Percentiles rank a stretch among this genome's conserved stretches.
These are phyloP conservation scores for Pisolithus albus DNA, from an alignment of 768 basidiomycete species.

Conservation along the genomic window DNA sequence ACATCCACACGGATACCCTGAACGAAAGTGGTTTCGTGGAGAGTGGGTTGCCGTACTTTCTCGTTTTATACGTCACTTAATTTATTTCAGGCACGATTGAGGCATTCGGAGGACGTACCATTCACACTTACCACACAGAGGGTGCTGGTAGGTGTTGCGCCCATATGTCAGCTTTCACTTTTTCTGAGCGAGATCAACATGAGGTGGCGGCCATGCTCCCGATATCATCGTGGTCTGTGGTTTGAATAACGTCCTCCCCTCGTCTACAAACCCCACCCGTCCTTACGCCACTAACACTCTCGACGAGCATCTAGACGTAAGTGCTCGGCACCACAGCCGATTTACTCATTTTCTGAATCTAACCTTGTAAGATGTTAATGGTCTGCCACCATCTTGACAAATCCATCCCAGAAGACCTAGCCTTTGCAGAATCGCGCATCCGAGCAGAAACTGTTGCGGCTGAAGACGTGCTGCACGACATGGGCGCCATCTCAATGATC, in stretches of 20 bases:
- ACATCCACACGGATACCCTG: conserved; percentile 95
- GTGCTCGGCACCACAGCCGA: conserved; percentile 18
- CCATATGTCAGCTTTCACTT: neutral
- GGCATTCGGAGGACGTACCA: conserved; percentile 85
- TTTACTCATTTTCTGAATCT: neutral
- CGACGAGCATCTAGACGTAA: conserved; percentile 93
- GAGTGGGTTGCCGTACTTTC: conserved; percentile 41
- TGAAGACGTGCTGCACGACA: conserved; percentile 91
- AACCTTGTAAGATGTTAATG: conserved; percentile 81
- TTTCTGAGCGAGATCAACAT: conserved; percentile 1
- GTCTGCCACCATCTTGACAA: conserved; percentile 97
- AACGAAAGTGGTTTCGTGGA: conserved; percentile 98
- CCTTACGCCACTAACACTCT: conserved; percentile 89
- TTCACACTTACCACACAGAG: conserved; percentile 96
- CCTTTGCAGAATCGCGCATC: conserved; percentile 96
- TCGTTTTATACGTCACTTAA: conserved; percentile 5
- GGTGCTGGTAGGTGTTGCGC: conserved; percentile 62
- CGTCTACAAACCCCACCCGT: conserved; percentile 94
- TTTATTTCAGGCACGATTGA: conserved; percentile 63
- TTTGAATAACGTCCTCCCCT: conserved; percentile 82
- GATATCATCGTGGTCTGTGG: conserved; percentile 98
- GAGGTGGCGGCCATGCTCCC: conserved; percentile 92
- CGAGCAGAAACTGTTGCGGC: conserved; percentile 95
- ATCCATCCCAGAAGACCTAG: conserved; percentile 86
- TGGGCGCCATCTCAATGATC: conserved; percentile 94